These are phyloP conservation scores for Phaffia tasmanica DNA, from an alignment of 768 basidiomycete genomes.

Conservation along the genomic window DNA sequence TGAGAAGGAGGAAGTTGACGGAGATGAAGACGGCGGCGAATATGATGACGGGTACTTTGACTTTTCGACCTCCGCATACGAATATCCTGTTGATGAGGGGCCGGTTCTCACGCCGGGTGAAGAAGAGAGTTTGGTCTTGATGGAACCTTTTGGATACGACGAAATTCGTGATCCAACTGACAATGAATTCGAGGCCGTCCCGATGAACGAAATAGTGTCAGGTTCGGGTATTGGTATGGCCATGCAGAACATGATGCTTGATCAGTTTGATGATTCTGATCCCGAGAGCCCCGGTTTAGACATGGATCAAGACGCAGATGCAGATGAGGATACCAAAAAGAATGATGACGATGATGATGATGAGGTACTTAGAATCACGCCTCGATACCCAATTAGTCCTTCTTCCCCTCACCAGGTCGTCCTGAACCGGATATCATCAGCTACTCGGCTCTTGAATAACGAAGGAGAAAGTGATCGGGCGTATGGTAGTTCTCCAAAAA, in stretches of 20 bases:
- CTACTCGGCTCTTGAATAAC: too few species aligned
- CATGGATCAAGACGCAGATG: background rate
- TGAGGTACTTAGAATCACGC: conserved; percentile 2
- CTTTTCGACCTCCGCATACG: too few species aligned
- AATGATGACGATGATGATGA: conserved; percentile 16
- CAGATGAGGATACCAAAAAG: conserved; percentile 1
- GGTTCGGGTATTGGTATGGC: conserved; percentile 15
- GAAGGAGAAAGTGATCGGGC: too few species aligned
- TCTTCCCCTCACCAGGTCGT: background rate
- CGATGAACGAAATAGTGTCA: background rate
- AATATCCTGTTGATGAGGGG: too few species aligned
- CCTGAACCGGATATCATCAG: background rate
- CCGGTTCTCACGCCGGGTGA: too few species aligned
- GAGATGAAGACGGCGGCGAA: conserved; percentile 4
- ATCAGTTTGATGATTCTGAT: background rate
- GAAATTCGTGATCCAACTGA: background rate
- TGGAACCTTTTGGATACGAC: background rate
- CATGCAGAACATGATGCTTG: conserved; percentile 22
- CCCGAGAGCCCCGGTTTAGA: too few species aligned
- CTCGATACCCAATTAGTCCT: conserved; percentile 12
- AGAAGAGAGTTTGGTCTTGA: too few species aligned
- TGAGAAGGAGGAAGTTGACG: background rate
- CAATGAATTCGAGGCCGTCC: background rate
- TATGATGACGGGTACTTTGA: background rate
- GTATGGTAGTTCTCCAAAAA: too few species aligned